phyloP scores from a whole-genome alignment of 1,284 basidiomycete species.

The Entoloma clypeatum region DNA sequence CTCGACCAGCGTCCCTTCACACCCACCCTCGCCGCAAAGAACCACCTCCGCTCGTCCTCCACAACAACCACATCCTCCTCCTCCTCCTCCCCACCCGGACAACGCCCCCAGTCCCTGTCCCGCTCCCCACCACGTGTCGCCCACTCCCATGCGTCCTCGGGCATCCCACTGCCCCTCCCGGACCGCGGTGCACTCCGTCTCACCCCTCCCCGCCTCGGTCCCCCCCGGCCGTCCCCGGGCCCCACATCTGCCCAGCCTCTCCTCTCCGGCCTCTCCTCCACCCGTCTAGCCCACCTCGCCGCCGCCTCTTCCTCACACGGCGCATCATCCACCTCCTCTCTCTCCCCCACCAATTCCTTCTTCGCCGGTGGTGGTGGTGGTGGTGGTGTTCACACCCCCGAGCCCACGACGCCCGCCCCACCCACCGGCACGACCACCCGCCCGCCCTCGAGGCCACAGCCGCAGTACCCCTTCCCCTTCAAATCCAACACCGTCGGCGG shows the following conservation, averaged over 20 bases:
- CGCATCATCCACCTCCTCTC: constrained; percentile 20
- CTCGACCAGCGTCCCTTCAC: constrained; percentile 39
- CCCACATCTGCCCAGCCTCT: constrained; percentile 8
- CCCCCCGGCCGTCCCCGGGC: constrained; percentile 7
- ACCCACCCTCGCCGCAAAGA: constrained; percentile 43
- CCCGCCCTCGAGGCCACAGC: constrained; percentile 16
- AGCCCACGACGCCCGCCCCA: background rate
- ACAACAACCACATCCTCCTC: constrained; percentile 10
- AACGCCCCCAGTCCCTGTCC: constrained; percentile 52
- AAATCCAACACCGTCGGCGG: constrained; percentile 63
- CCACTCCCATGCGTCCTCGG: constrained; percentile 4
- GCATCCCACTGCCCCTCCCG: constrained; percentile 16
- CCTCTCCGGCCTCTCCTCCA: constrained; percentile 22
- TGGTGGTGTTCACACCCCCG: constrained; percentile 1
- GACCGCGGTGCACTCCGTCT: constrained; percentile 12
- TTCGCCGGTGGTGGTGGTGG: constrained; percentile 1
- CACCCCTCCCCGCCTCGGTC: constrained; percentile 9
- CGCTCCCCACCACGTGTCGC: constrained; percentile 40
- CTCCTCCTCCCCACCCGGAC: constrained; percentile 40
- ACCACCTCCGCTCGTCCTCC: constrained; percentile 9
- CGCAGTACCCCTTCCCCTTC: constrained; percentile 43
- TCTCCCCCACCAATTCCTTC: constrained; percentile 27
- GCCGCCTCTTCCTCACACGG: constrained; percentile 26
- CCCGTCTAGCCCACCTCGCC: constrained; percentile 21
- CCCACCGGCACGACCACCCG: background rate